Evolutionary conservation across 2,329 filamentous ascomycete genomes (phyloP), one percentile per base, ranked within the genome.

Genomic region (Colletotrichum agaves): DNA sequence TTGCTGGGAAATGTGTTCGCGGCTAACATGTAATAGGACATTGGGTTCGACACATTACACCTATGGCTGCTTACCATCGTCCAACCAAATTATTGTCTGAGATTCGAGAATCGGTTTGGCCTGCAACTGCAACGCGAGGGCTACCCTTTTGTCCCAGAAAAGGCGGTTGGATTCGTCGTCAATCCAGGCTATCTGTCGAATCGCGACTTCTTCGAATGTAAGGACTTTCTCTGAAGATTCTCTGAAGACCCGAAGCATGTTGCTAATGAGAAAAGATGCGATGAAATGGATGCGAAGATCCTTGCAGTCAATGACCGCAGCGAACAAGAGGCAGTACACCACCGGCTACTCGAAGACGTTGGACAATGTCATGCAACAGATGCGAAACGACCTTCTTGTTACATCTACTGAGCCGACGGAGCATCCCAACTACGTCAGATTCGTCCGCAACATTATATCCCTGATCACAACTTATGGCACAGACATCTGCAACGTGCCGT

Each of bases 51-150:
- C 8, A 73, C 85, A 10, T 75, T 84, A 4, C 82, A 85, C 44
- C 75, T 88, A n/a, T 89, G 88, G 83, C 71, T 86, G 46, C 72
- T 84, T 19, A 80, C 83, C 7, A 77, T 89, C 50, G 80, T 83
- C 46, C 87, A 86, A 71, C 86, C 88, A 4, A 76, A 72, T 3
- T 73, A 76, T 44, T 80, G 78, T 21, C 69, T 87, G 13, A 78
- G 75, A 5, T 85, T 85, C 70, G 85, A 88, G 72, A 81, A 82
- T 66, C 78, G 79, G 21, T 78, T 89, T 5, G 85, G 82, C 4
- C 78, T 82, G 61, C 76, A 82, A 31, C 75, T 88, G 53, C 77
- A 80, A 65, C 75, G 74, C 6, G 80, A 79, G 41, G 77, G 78
- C 2, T 76, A 83, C 19, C 75, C 77, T 0, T 86, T 84, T 70